phyloP scores from a whole-genome alignment of 2,329 filamentous ascomycete genomes.

The Alternaria postmessia region DNA sequence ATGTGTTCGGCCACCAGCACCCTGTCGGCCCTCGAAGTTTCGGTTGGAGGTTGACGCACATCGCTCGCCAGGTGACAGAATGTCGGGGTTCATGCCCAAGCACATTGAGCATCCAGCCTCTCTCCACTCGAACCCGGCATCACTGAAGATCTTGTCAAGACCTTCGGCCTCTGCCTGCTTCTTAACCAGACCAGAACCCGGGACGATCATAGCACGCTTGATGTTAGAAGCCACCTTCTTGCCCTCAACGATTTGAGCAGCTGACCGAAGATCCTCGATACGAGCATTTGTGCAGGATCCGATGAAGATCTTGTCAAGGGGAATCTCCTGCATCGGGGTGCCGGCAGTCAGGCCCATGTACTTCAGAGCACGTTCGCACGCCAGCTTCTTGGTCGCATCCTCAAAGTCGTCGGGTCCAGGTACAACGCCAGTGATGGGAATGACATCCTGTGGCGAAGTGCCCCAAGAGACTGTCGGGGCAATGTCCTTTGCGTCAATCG shows the following conservation, averaged over 20 bases:
- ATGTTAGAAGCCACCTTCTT: conserved; percentile 87
- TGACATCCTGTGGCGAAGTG: conserved; percentile 92
- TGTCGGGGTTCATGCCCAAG: conserved; percentile 98
- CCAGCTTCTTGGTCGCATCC: conserved; percentile 79
- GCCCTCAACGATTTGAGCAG: conserved; percentile 85
- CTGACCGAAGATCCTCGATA: conserved; percentile 92
- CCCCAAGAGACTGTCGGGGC: conserved; percentile 95
- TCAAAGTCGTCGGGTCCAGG: conserved; percentile 88
- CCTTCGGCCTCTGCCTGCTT: conserved; percentile 89
- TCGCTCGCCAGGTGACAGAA: conserved; percentile 87
- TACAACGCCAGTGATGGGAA: conserved; percentile 92
- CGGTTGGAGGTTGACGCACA: conserved; percentile 96
- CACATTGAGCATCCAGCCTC: conserved; percentile 99
- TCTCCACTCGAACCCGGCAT: conserved; percentile 96
- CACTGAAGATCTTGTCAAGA: conserved; percentile 88
- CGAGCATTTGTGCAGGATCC: conserved; percentile 97
- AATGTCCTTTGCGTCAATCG: conserved; percentile 92
- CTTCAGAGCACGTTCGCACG: conserved; percentile 82
- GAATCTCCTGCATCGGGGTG: conserved; percentile 90
- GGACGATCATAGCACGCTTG: conserved; percentile 95
- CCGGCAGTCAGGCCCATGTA: conserved; percentile 95
- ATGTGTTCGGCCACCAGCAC: conserved; percentile 88
- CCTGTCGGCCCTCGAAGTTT: conserved; percentile 97
- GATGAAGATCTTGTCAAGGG: conserved; percentile 95
- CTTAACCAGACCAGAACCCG: conserved; percentile 94